Percentiles rank a stretch among this genome's conserved stretches.
These are phyloP conservation scores for Jamesozyma rosinii DNA, from an alignment of 805 yeast species.

Conservation along the genomic window DNA sequence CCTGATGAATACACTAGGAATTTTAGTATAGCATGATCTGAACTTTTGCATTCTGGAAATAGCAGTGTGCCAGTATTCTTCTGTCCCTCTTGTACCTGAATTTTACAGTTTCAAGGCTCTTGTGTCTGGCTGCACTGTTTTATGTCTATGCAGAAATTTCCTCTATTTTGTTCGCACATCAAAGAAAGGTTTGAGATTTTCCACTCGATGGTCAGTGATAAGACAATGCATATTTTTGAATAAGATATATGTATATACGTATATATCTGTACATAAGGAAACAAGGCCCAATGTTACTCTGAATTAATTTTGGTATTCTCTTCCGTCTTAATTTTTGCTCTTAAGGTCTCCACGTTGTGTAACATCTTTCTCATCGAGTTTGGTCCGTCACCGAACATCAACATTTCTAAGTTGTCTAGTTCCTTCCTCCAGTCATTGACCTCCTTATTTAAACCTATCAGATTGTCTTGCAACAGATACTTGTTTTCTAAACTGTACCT, in stretches of 20 bases:
- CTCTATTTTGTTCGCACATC: too few species aligned
- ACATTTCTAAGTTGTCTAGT: conserved; percentile 24
- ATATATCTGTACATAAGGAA: too few species aligned
- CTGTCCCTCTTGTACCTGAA: too few species aligned
- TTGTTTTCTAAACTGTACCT: conserved; percentile 26
- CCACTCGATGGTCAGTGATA: too few species aligned
- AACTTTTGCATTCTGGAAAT: not conserved
- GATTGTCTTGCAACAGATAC: conserved; percentile 16
- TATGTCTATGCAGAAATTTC: too few species aligned
- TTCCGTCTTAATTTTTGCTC: conserved; percentile 6
- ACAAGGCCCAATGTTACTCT: too few species aligned
- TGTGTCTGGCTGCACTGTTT: too few species aligned
- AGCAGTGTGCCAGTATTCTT: too few species aligned
- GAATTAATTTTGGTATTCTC: not conserved
- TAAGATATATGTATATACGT: too few species aligned
- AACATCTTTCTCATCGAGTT: conserved; percentile 24
- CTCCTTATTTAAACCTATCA: conserved; percentile 19
- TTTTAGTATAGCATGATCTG: not conserved
- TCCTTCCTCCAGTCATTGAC: conserved; percentile 26
- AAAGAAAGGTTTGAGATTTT: too few species aligned
- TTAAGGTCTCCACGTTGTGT: conserved; percentile 19
- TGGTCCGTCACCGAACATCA: conserved; percentile 27
- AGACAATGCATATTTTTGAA: too few species aligned
- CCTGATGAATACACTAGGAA: not conserved
- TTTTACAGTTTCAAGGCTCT: too few species aligned